Evolutionary conservation across 2,329 filamentous ascomycete genomes (phyloP), one percentile per base, ranked within the genome.

Genomic region (Hypoxylon sp.): DNA sequence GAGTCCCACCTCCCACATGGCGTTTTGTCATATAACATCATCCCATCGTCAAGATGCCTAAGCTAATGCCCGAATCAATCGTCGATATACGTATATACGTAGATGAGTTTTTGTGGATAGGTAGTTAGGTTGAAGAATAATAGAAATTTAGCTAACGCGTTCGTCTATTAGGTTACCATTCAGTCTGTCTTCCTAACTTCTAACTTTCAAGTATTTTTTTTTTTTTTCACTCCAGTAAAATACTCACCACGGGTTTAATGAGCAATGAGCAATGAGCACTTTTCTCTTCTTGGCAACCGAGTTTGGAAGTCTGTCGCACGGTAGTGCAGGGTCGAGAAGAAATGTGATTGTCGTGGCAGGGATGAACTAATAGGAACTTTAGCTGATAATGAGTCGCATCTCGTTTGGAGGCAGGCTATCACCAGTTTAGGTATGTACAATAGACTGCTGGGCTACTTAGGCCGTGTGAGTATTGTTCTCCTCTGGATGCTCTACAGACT

Each of bases 1-100:
- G 57, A 66, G 54, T 58, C 62, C 59, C 68, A 72, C 70, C 61
- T 65, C 48, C 63, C 67, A 68, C 68, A 71, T 70, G 66, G 68
- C 65, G 58, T 65, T 62, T 28, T 37, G 67, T 59, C 59, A 41
- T 41, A 41, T 41, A 41, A 20, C 37, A 41, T 65, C 64, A 61
- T 65, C 47, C 41, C 20, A 50, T 49, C 43, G 48, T 34, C 20
- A 20, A 22, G 8, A n/a, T 6, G 24, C 15, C 2, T 30, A 17
- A 49, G 43, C 20, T 26, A 46, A 46, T 46, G 10, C 22, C 11
- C 1, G 26, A 24, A 13, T 3, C 46, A 22, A 19, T 15, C 22
- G 46, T 19, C 24, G 28, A 32, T 20, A 47, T 8, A 28, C 24
- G 24, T 26, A 26, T 26, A 26, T 26, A 26, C 15, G 44, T 47